Percentiles rank a stretch among this genome's conserved stretches.
phyloP scores from a whole-genome alignment of 1,139 yeast species.

The Schwanniomyces etchellsii region DNA sequence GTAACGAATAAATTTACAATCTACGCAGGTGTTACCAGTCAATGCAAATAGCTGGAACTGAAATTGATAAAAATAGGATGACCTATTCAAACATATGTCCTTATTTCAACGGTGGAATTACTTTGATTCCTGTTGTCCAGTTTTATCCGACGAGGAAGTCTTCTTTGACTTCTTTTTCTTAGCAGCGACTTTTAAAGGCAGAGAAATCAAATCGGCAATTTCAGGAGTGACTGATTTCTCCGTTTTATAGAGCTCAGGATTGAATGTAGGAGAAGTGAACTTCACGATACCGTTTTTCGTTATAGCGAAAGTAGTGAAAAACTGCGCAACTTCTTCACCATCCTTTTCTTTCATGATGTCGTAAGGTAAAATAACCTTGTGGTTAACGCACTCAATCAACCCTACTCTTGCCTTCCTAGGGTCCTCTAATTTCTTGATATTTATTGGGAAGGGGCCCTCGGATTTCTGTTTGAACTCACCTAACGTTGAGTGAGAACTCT shows the following conservation, averaged over 20 bases:
- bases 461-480: slow-evolving; percentile 61
- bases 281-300: slow-evolving; percentile 70
- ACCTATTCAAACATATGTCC: no score
- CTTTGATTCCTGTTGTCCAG: no score
- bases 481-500: slow-evolving; percentile 64
- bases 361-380: slow-evolving; percentile 63
- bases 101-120: no score
- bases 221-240: slow-evolving; percentile 57
- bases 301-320: slow-evolving; percentile 70
- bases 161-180: slow-evolving; percentile 46
- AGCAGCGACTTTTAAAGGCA: slow-evolving; percentile 48
- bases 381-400: slow-evolving; percentile 67
- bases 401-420: slow-evolving; percentile 74
- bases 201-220: slow-evolving; percentile 44
- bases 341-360: slow-evolving; percentile 68
- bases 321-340: slow-evolving; percentile 66
- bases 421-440: slow-evolving; percentile 62
- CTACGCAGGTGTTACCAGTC: no score
- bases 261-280: slow-evolving; percentile 58
- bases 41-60: no score
- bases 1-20: no score
- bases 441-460: slow-evolving; percentile 68
- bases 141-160: no score
- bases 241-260: slow-evolving; percentile 43
- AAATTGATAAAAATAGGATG: no score